Evolutionary conservation across 495 filamentous ascomycete species (phyloP), one percentile per base, ranked within the genome.

Genomic region (Penicillium psychrofluorescens): DNA sequence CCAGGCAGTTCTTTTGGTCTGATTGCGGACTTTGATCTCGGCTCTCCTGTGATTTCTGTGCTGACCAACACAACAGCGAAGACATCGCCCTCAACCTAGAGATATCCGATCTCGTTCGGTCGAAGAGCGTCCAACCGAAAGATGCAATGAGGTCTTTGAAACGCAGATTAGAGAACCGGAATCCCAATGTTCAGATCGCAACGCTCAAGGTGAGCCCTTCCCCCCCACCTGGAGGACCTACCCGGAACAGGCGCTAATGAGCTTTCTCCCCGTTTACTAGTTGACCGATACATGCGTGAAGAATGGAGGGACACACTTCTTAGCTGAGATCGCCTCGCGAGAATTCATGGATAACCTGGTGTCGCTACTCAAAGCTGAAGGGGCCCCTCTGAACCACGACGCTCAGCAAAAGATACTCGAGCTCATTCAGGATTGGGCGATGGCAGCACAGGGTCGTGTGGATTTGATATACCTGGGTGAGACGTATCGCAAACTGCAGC

Each of bases 261-360:
- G 28, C 35, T 1, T 8, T 12, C 33, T 40, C 28, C 5, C 16
- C 45, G 6, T 22, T 22, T 56, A 38, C 36, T 60, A 81, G 83
- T 84, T 98, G 47, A 95, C 91, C 29, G 92, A 98, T 70, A 97
- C 92, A 6, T 97, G 92, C 59, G 91, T 97, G 29, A 98, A 98
- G 66, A 98, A 98, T 67, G 92, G 92, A 16, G 92, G 92, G 36
- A 80, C 83, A n/a, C 92, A 98, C 66, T 98, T 98, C 58, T 79
- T 98, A 35, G 74, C 81, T 39, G 92, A 97, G 66, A 90, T 98
- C 46, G 91, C 92, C 11, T 95, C 90, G 2, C 80, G 91, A 44
- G 92, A 98, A 67, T 98, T 97, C 53, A 94, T 98, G 88, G 92
- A 97, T 63, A 96, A 95, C 55, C 66, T 97, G 29, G 86, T 90